phyloP scores from a whole-genome alignment of 306 rosid genomes.

The Pachyrhizus erosus region DNA sequence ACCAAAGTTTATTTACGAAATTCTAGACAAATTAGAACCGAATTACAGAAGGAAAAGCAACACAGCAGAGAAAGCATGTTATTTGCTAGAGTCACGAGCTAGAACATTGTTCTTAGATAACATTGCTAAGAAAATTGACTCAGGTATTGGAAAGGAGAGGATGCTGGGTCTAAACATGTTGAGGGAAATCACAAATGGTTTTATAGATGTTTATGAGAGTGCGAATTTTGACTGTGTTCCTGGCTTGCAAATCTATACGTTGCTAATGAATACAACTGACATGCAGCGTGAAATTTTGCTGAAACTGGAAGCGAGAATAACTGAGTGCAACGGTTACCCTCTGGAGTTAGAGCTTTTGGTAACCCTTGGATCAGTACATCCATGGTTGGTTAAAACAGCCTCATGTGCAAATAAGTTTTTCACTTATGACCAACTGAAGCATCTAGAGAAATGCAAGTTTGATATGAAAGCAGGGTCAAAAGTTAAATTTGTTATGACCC shows the following conservation, averaged over 20 bases:
- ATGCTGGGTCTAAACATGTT: not conserved
- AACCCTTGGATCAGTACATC: not conserved
- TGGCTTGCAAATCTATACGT: not conserved
- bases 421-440: not conserved
- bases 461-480: not conserved
- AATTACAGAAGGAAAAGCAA: not conserved
- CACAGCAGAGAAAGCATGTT: not conserved
- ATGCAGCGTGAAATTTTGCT: not conserved
- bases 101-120: not conserved
- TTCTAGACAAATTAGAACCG: not conserved
- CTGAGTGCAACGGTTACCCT: not conserved
- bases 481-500: not conserved
- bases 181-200: not conserved
- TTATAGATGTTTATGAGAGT: not conserved
- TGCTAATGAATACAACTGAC: not conserved
- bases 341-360: not conserved
- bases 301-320: not conserved
- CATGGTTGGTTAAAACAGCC: not conserved
- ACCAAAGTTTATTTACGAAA: not conserved
- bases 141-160: not conserved
- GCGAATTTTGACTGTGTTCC: not conserved
- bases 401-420: not conserved
- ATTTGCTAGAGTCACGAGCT: not conserved
- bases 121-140: not conserved
- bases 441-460: not conserved